Evolutionary conservation across 2,329 filamentous ascomycete species (phyloP).

Genomic region (Sodiomyces alkalinus): DNA sequence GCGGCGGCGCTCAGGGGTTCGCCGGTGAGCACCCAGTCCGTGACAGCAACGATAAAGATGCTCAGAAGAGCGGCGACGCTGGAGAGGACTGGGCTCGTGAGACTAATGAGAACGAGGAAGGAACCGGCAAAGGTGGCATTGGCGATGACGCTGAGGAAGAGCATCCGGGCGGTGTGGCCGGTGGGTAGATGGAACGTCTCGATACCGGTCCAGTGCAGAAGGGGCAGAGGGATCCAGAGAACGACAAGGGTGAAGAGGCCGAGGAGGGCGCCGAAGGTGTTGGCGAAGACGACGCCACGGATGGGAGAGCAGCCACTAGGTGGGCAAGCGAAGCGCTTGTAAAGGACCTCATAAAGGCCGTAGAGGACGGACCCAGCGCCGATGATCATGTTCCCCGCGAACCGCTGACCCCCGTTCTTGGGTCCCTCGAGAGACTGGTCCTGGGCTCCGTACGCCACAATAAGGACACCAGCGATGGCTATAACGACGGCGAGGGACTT

Average conservation of each 20-base stretch:
- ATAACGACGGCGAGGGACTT: slow-evolving; percentile 79
- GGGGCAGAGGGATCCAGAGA: slow-evolving; percentile 80
- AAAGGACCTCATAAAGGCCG: slow-evolving; percentile 92
- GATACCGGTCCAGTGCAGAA: slow-evolving; percentile 63
- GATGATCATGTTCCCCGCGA: slow-evolving; percentile 83
- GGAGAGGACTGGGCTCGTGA: slow-evolving; percentile 84
- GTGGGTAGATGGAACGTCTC: slow-evolving; percentile 73
- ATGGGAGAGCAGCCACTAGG: slow-evolving; percentile 72
- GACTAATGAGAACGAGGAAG: slow-evolving; percentile 81
- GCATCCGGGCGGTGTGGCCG: slow-evolving; percentile 64
- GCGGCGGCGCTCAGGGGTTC: slow-evolving; percentile 60
- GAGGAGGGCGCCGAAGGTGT: slow-evolving; percentile 77
- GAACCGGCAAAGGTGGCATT: slow-evolving; percentile 89
- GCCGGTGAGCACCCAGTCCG: slow-evolving; percentile 77
- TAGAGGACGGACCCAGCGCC: slow-evolving; percentile 84
- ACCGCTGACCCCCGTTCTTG: slow-evolving; percentile 42
- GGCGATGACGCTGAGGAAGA: slow-evolving; percentile 65
- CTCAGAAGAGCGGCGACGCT: slow-evolving; percentile 88
- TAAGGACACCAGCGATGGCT: slow-evolving; percentile 75
- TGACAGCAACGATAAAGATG: slow-evolving; percentile 89
- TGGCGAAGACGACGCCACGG: slow-evolving; percentile 94
- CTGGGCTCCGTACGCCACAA: slow-evolving; percentile 87
- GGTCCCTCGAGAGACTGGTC: slow-evolving; percentile 5
- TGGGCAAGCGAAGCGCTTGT: slow-evolving; percentile 86
- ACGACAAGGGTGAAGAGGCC: slow-evolving; percentile 74